Evolutionary conservation across 768 basidiomycete genomes (phyloP).

Genomic region (Polyporus arcularius): DNA sequence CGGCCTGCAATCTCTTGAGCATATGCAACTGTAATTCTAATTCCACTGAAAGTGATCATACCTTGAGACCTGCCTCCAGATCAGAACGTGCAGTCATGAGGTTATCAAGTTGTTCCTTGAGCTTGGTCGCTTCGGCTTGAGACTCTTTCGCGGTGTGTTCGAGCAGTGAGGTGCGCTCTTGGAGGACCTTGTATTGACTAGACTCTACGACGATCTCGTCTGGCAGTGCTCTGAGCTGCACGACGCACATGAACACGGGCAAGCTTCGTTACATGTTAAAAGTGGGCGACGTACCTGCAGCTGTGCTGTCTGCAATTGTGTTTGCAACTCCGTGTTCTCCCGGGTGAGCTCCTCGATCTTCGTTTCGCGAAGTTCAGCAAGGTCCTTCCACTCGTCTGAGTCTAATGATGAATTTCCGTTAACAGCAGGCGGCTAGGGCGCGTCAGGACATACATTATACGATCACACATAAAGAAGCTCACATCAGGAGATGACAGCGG

Average conservation of each 20-base stretch:
- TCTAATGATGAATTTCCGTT: conserved; percentile 36
- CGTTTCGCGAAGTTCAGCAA: conserved; percentile 39
- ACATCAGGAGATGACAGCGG: conserved; percentile 69
- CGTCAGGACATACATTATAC: conserved; percentile 47
- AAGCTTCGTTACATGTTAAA: too few relatives aligned
- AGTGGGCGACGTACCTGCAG: conserved; percentile 41
- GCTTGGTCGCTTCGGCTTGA: conserved; percentile 38
- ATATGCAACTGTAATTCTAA: too few relatives aligned
- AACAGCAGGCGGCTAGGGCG: conserved; percentile 44
- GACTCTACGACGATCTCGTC: conserved; percentile 49
- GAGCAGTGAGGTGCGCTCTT: conserved; percentile 53
- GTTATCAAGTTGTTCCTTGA: conserved; percentile 46
- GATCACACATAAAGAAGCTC: conserved; percentile 60
- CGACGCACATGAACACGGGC: background rate
- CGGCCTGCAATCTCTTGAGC: conserved; percentile 28
- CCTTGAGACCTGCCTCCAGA: conserved; percentile 11
- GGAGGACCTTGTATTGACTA: conserved; percentile 55
- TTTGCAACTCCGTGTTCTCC: conserved; percentile 46
- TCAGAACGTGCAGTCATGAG: conserved; percentile 31
- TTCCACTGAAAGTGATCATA: background rate
- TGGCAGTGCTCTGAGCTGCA: conserved; percentile 37
- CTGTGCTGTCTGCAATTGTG: conserved; percentile 46
- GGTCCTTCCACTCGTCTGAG: conserved; percentile 41
- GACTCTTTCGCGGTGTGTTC: conserved; percentile 44
- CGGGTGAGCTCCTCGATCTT: conserved; percentile 51